Base-by-base conservation (phyloP, 1,139 yeast genomes). In the Pneumocystis wakefieldiae region DNA sequence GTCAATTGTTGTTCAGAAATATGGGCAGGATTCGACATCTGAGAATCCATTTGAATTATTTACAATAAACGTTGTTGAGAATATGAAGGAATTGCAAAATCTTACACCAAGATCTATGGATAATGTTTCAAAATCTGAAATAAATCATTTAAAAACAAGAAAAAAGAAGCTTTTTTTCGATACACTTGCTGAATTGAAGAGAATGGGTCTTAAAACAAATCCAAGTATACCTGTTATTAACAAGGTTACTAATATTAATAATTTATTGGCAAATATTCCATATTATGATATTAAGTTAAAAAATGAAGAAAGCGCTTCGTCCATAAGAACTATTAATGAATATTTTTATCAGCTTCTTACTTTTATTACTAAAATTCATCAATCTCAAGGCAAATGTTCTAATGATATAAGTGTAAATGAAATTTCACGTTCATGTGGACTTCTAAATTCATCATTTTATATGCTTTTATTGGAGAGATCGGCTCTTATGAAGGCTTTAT, bases 121-220 rank as follows among this genome's bases (percentile, higher is more conserved):
- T 12, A 90, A 91, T 63, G 94, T 86, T 55, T 84, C 82, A 69
- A 90, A 91, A 75, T 87, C 86, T 71, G 66, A 76, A 0, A 78
- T 90, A 42, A 85, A 92, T 1, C 80, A 90, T 2, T 77, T 94
- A 72, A 87, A 86, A 70, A 80, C 85, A 57, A 94, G 89, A 70
- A 94, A 92, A 75, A 79, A 85, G 67, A 87, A 86, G 68, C 75
- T 89, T 14, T 76, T 92, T 65, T 86, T 94, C 74, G 89, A 86
- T 66, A 81, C 91, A 0, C 74, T 92, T 66, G 83, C 83, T 67
- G 94, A 87, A 68, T 75, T 91, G 63, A 82, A 84, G 71, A 76
- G 84, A 66, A 81, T 87, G 70, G 98, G 98, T 1, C 74, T 92
- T 68, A 86, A 82, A 69, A 77, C 85, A 3, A 81, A 81, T 57